Evolutionary conservation across 139 green algal genomes (phyloP), one percentile per base, ranked within the genome.

Genomic region (Tetradesmus lagerheimii): DNA sequence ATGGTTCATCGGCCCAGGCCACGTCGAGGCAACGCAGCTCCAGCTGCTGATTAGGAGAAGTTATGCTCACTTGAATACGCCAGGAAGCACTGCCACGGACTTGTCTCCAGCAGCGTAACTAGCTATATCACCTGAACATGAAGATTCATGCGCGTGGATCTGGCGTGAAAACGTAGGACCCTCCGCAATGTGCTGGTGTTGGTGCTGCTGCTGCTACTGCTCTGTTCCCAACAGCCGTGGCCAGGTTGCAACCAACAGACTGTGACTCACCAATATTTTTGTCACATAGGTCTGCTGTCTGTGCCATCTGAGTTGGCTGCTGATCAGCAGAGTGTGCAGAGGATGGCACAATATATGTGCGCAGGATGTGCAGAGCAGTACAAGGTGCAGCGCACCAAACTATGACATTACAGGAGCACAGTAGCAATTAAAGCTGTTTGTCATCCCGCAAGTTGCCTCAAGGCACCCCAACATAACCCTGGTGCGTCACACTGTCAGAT

Each of bases 211-310:
- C 4, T 71, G 57, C 57, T 71, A 23, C 25, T 71, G 57, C 57
- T 71, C n/a, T n/a, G n/a, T n/a, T n/a, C n/a, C n/a, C n/a, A n/a
- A n/a, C n/a, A n/a, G n/a, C n/a, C n/a, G n/a, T 15, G 15, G 57
- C 23, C 57, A 11, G 25, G 23, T 5, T 71, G 57, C 57, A 71
- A 71, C 31, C n/a, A n/a, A n/a, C n/a, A n/a, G n/a, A n/a, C n/a
- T n/a, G n/a, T n/a, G n/a, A 23, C 31, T 23, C 71, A 20, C 82
- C 82, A 27, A 87, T 62, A 57, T 87, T 29, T 2, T 87, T 87
- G 35, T 87, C 82, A 57, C 53, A 78, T 3, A 87, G 35, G 43
- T 87, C 82, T 9, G 82, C 82, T 38, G 53, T 79, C 34, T 77
- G 53, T 25, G n/a, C 71, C 31, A 79, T 79, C 41, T 4, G n/a